Evolutionary conservation across 2,329 filamentous ascomycete genomes (phyloP).

Genomic region (Ascochyta rabiei): DNA sequence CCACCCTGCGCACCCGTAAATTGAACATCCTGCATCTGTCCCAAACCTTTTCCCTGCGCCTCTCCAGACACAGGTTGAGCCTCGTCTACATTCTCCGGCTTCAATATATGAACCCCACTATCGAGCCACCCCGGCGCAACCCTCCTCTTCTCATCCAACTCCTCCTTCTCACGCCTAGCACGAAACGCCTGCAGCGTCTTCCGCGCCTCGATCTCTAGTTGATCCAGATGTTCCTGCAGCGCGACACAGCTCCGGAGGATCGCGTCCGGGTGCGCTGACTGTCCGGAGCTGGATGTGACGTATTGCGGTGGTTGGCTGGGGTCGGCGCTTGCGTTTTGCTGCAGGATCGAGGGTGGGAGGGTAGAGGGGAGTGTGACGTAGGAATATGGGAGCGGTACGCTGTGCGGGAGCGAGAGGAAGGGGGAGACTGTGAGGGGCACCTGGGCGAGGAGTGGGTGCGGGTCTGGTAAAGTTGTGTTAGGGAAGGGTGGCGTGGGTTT

Average conservation of each 20-base stretch:
- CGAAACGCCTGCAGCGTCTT: constrained; percentile 73
- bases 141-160: constrained; percentile 78
- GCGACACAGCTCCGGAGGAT: constrained; percentile 83
- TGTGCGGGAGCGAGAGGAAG: constrained; percentile 87
- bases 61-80: constrained; percentile 50
- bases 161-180: constrained; percentile 66
- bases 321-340: constrained; percentile 41
- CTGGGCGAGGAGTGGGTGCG: constrained; percentile 88
- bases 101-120: constrained; percentile 67
- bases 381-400: constrained; percentile 91
- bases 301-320: constrained; percentile 74
- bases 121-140: constrained; percentile 83
- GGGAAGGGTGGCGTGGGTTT: neutral
- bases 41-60: constrained; percentile 54
- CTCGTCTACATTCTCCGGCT: constrained; percentile 62
- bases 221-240: constrained; percentile 75
- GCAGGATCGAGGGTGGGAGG: constrained; percentile 74
- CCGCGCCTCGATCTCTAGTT: constrained; percentile 71
- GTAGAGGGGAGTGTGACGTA: constrained; percentile 90
- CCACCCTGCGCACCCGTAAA: neutral
- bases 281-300: constrained; percentile 75
- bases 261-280: constrained; percentile 81
- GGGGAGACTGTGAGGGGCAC: constrained; percentile 92
- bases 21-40: constrained; percentile 20
- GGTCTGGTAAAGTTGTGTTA: constrained; percentile 47